Evolutionary conservation across 2,329 filamentous ascomycete genomes (phyloP).

Genomic region (Aspergillus sp.): DNA sequence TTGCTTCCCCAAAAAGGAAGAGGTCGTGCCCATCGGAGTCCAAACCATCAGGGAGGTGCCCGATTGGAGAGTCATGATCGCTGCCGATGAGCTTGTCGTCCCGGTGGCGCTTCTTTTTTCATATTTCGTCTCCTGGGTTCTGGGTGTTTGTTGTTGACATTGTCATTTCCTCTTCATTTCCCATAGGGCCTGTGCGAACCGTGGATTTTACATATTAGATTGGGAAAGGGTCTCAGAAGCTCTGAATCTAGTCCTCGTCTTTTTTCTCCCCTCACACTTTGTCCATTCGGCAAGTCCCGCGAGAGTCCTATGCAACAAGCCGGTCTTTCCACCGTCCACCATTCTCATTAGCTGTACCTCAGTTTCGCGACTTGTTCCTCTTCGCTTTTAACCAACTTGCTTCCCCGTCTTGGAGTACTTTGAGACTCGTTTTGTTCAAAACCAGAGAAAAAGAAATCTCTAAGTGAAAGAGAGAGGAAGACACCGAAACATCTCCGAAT

Average conservation of each 20-base stretch:
- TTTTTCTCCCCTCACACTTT: constrained; percentile 10
- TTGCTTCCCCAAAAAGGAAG: constrained; percentile 20
- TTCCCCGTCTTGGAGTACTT: constrained; percentile 10
- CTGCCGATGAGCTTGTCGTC: constrained; percentile 19
- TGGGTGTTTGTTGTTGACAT: constrained; percentile 31
- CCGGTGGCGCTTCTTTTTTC: constrained; percentile 11
- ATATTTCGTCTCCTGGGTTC: constrained; percentile 6
- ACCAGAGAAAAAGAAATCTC: background rate
- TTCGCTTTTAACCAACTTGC: constrained; percentile 24
- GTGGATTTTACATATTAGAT: constrained; percentile 25
- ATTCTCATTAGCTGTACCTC: constrained; percentile 29
- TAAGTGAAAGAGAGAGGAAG: constrained; percentile 12
- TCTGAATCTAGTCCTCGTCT: constrained; percentile 3
- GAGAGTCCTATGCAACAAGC: constrained; percentile 25
- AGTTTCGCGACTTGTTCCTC: constrained; percentile 31
- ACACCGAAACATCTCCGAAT: constrained; percentile 19
- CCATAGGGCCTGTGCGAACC: constrained; percentile 15
- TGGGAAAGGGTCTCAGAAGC: constrained; percentile 15
- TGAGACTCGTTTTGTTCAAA: constrained; percentile 9
- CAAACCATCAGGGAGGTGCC: constrained; percentile 16
- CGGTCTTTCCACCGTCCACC: constrained; percentile 17
- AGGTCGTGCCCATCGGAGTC: constrained; percentile 21
- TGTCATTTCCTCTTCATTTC: constrained; percentile 13
- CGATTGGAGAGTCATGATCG: constrained; percentile 18
- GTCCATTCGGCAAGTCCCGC: constrained; percentile 24